Evolutionary conservation across 2,329 filamentous ascomycete genomes (phyloP).

Genomic region (Microcyclosporella mali): DNA sequence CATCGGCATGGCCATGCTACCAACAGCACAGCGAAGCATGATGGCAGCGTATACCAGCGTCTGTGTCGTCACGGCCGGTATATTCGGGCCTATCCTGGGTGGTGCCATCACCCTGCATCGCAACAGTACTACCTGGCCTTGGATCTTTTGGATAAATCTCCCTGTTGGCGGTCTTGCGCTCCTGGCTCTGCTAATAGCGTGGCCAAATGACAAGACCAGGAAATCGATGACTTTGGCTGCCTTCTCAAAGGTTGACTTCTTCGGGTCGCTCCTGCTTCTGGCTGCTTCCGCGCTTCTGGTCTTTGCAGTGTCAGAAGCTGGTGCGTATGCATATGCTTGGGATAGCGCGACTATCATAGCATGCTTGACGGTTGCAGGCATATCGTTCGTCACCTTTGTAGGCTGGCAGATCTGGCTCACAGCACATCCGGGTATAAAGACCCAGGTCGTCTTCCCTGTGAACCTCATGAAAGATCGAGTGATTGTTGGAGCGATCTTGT

Average conservation of each 20-base stretch:
- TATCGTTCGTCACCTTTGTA: slow-evolving; percentile 35
- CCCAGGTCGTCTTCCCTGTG: slow-evolving; percentile 52
- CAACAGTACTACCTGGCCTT: slow-evolving; percentile 9
- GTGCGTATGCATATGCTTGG: slow-evolving; percentile 39
- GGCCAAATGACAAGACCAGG: slow-evolving; percentile 40
- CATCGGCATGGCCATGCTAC: slow-evolving; percentile 48
- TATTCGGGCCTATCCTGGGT: slow-evolving; percentile 12
- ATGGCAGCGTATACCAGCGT: slow-evolving; percentile 47
- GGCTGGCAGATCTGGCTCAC: slow-evolving; percentile 34
- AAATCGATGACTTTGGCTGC: slow-evolving; percentile 38
- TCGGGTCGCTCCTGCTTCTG: slow-evolving; percentile 51
- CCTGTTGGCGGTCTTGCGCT: slow-evolving; percentile 47
- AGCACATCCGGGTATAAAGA: slow-evolving; percentile 28
- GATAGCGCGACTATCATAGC: slow-evolving; percentile 37
- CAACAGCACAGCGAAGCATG: slow-evolving; percentile 36
- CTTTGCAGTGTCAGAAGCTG: slow-evolving; percentile 53
- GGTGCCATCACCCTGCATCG: slow-evolving; percentile 9
- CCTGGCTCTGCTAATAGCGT: slow-evolving; percentile 43
- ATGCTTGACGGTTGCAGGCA: slow-evolving; percentile 36
- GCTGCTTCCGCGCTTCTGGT: slow-evolving; percentile 51
- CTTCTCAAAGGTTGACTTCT: slow-evolving; percentile 44
- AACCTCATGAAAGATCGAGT: slow-evolving; percentile 44
- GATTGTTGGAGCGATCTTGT: slow-evolving; percentile 41
- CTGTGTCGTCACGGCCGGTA: slow-evolving; percentile 17
- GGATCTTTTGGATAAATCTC: slow-evolving; percentile 55